Evolutionary conservation across 1,284 basidiomycete genomes (phyloP).

Genomic region (Papiliotrema nemorosa): DNA sequence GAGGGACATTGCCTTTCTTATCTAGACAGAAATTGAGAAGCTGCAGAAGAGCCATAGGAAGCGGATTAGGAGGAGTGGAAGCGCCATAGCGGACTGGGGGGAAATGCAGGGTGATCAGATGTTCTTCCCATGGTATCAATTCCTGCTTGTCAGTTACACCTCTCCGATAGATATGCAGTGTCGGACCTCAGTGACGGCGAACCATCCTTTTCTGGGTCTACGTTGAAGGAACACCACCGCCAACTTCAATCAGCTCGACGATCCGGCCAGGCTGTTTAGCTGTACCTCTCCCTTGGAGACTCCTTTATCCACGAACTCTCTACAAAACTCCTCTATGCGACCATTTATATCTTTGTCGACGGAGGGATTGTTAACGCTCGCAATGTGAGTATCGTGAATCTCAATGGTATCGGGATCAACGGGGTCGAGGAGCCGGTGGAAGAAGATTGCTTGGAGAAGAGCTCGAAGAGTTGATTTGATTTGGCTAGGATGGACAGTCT

Average conservation of each 20-base stretch:
- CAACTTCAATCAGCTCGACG: slow-evolving; percentile 19
- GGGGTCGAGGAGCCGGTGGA: slow-evolving; percentile 37
- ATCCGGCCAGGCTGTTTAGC: neutral
- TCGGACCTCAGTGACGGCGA: slow-evolving; percentile 43
- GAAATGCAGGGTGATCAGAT: slow-evolving; percentile 34
- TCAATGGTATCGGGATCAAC: slow-evolving; percentile 39
- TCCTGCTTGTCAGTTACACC: slow-evolving; percentile 19
- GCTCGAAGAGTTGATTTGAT: slow-evolving; percentile 28
- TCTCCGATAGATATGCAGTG: neutral
- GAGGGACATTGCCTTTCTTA: slow-evolving; percentile 36
- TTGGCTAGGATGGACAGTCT: slow-evolving; percentile 32
- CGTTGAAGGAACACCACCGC: slow-evolving; percentile 45
- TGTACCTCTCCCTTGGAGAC: slow-evolving; percentile 25
- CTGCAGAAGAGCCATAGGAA: slow-evolving; percentile 32
- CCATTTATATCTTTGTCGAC: slow-evolving; percentile 29
- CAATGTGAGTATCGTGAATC: slow-evolving; percentile 38
- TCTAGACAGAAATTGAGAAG: slow-evolving; percentile 38
- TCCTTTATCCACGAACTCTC: slow-evolving; percentile 23
- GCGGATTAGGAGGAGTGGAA: slow-evolving; percentile 10
- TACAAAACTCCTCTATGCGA: slow-evolving; percentile 33
- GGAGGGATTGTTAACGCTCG: slow-evolving; percentile 3
- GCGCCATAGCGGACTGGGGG: slow-evolving; percentile 4
- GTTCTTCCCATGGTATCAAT: slow-evolving; percentile 47
- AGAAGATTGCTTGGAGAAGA: slow-evolving; percentile 40
- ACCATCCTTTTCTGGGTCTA: slow-evolving; percentile 44